Evolutionary conservation across 805 yeast species (phyloP).

Genomic region (Wickerhamiella sergipiensis): DNA sequence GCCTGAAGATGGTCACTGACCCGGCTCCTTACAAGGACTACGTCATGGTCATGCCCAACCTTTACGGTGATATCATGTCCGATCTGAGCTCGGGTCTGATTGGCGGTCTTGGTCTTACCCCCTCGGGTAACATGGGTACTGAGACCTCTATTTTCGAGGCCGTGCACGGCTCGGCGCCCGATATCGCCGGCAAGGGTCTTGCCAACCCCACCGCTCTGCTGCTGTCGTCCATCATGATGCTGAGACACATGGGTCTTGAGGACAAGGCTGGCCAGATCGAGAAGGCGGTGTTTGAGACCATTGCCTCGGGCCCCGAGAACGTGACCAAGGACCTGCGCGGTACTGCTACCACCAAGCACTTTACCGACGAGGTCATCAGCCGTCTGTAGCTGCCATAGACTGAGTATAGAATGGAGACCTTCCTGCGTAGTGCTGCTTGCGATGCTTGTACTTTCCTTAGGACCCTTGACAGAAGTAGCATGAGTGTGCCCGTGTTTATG

Average conservation of each 20-base stretch:
- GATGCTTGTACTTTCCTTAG: too few species aligned
- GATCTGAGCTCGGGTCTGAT: conserved; percentile 95
- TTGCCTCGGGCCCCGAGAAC: conserved; percentile 91
- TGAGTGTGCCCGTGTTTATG: too few species aligned
- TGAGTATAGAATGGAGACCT: background rate
- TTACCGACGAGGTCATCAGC: conserved; percentile 81
- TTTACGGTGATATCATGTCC: conserved; percentile 98
- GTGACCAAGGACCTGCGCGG: conserved; percentile 97
- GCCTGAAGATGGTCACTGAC: conserved; percentile 76
- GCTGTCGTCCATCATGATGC: conserved; percentile 96
- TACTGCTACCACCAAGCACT: conserved; percentile 72
- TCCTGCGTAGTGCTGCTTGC: too few species aligned
- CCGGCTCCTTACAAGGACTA: conserved; percentile 77
- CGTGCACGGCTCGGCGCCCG: conserved; percentile 99
- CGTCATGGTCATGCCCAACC: conserved; percentile 97
- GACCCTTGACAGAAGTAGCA: too few species aligned
- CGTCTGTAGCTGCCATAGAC: conserved; percentile 35
- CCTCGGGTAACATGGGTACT: conserved; percentile 99
- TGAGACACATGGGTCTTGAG: conserved; percentile 91
- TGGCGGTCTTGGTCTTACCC: conserved; percentile 98
- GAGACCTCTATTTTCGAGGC: conserved; percentile 97
- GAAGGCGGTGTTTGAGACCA: conserved; percentile 69
- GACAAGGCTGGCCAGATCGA: conserved; percentile 75
- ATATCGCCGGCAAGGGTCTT: conserved; percentile 95
- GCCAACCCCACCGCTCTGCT: conserved; percentile 98